Base-by-base conservation (phyloP, 306 rosid species). In the Astragalus membranaceus region DNA sequence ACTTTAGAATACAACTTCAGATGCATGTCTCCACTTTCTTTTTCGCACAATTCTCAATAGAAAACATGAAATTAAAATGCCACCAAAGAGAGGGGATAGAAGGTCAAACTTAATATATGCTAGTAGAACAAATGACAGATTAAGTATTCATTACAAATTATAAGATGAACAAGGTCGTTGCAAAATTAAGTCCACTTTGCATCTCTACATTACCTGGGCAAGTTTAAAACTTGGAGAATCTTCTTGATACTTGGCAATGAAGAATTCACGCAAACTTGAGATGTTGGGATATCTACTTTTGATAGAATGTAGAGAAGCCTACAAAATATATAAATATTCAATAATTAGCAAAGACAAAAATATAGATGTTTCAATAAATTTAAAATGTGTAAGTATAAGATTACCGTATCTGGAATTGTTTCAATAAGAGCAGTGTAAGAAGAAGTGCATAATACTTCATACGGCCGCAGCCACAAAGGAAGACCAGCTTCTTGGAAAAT, bases 401-500 rank as follows among this genome's bases (percentile, higher is more conserved):
- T 82, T 82, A 94, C 98, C 85, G 97, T 94, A 76, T 94, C 98
- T 76, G 96, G 90, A 84, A 90, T 94, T 66, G 98, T 94, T 88
- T 94, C 98, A 48, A 90, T 94, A 56, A 90, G 89, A 76, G 98
- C 96, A 64, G 96, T 88, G 82, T 88, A 94, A 33, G 98, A 88
- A 79, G 98, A 93, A 74, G 97, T 87, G 49, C 88, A 89, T 75
- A 94, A 74, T 67, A 94, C 92, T 88, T 94, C 98, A 80, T 93
- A 94, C 30, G 97, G 97, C 41, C 94, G 89, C 83, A 94, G 85
- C 98, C 97, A 94, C 70, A 94, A 90, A 60, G 98, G 97, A 41
- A 94, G 89, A 42, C 97, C 98, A 72, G 98, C 98, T 88, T 94
- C 98, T 90, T 94, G 98, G 76, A 94, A 94, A 84, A 94, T 94